A percentile compares a stretch with the other conserved stretches of the same genome.
These are phyloP conservation scores for Chrysochromulina parva DNA, from an alignment of 78 protist genomes.

Conservation along the genomic window DNA sequence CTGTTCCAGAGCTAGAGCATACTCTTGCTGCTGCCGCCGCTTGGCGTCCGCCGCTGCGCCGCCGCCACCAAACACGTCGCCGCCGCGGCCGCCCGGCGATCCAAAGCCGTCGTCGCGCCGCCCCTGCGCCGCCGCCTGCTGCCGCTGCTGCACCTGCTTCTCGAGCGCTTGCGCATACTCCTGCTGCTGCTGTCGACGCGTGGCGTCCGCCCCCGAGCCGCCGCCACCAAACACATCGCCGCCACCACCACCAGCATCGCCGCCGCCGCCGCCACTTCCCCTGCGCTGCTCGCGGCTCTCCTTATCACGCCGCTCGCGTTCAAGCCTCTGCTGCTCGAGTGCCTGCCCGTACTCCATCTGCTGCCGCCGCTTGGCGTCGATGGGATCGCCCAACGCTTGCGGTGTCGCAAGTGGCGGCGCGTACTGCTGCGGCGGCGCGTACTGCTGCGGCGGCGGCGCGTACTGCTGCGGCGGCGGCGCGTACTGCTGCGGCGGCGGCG, in stretches of 20 bases:
- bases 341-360: not conserved
- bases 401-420: not conserved
- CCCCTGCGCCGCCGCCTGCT: not conserved
- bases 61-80: not conserved
- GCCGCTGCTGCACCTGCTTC: not conserved
- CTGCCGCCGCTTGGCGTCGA: not conserved
- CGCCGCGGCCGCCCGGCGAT: not conserved
- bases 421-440: not conserved
- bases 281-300: not conserved
- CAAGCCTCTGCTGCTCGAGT: not conserved
- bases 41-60: not conserved
- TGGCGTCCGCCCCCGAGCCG: not conserved
- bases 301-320: not conserved
- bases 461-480: not conserved
- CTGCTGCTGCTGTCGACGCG: not conserved
- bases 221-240: not conserved
- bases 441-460: not conserved
- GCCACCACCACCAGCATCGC: not conserved
- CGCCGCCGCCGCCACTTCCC: not conserved
- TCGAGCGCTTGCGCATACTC: not conserved
- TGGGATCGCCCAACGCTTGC: not conserved
- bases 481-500: not conserved
- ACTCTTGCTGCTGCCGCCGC: not conserved
- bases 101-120: not conserved
- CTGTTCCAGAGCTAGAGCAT: not conserved